Percentiles rank a stretch among this genome's conserved stretches.
These are phyloP conservation scores for Picochlorum sp. DNA, from an alignment of 139 green algal genomes.

Conservation along the genomic window DNA sequence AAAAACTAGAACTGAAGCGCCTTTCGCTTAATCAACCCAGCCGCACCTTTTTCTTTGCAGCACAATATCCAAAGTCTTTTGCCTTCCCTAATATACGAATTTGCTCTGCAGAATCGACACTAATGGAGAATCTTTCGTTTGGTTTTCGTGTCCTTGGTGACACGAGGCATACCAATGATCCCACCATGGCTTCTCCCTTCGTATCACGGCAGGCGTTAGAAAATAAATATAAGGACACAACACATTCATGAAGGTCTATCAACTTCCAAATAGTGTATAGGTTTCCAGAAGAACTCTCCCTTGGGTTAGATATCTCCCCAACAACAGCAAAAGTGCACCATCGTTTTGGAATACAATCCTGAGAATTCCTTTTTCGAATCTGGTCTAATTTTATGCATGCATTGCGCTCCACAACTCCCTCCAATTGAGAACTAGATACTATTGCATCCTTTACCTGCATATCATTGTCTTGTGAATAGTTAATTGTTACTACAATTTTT, in stretches of 20 bases:
- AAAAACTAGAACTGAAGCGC: too few species aligned
- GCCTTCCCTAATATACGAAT: conserved; percentile 28
- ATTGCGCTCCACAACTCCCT: conserved; percentile 9
- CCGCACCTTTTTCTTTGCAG: conserved; percentile 18
- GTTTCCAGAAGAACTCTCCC: conserved; percentile 9
- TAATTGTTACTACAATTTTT: conserved; percentile 9
- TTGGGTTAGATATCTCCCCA: conserved; percentile 20
- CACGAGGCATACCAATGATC: conserved; percentile 24
- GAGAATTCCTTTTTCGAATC: conserved; percentile 4
- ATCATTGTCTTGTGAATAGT: not conserved
- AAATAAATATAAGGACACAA: conserved; percentile 33
- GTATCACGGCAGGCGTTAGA: conserved; percentile 15
- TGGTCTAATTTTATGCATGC: conserved; percentile 14
- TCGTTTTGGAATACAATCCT: not conserved
- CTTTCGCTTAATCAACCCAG: too few species aligned
- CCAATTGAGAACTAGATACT: conserved; percentile 26
- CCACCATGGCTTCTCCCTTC: conserved; percentile 9
- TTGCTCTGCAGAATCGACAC: conserved; percentile 16
- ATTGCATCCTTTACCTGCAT: conserved; percentile 32
- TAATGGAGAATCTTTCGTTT: conserved; percentile 13
- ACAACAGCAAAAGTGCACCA: conserved; percentile 32
- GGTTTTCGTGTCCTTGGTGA: conserved; percentile 1
- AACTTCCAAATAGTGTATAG: conserved; percentile 32
- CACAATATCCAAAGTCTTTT: conserved; percentile 36
- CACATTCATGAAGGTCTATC: conserved; percentile 27